Conservation (phyloP, 768 basidiomycete genomes). For the Fomitopsis pulvina region DNA sequence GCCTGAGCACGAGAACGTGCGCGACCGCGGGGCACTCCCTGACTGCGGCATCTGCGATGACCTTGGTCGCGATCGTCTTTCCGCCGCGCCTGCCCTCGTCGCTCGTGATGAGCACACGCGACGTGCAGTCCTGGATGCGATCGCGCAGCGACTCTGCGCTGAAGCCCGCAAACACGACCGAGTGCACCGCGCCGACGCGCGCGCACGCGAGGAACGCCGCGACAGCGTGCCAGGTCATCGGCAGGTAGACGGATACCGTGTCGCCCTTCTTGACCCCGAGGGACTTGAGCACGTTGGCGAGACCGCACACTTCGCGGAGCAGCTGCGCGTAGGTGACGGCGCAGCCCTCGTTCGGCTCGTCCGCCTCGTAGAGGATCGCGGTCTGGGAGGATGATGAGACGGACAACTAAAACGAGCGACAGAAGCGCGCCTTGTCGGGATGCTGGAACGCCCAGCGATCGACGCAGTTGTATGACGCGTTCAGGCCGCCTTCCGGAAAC, state of each 20-base stretch:
- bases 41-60: slow-evolving; percentile 88
- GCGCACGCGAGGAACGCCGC: slow-evolving; percentile 98
- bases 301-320: slow-evolving; percentile 77
- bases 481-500: slow-evolving; percentile 94
- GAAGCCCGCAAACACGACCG: slow-evolving; percentile 97
- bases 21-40: slow-evolving; percentile 80
- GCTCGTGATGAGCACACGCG: slow-evolving; percentile 87
- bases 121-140: slow-evolving; percentile 83
- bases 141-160: slow-evolving; percentile 92
- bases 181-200: slow-evolving; percentile 93
- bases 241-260: slow-evolving; percentile 87
- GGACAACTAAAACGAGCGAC: neutral
- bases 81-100: slow-evolving; percentile 95
- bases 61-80: slow-evolving; percentile 91
- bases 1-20: slow-evolving; percentile 82
- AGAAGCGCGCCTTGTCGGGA: slow-evolving; percentile 58
- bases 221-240: slow-evolving; percentile 93
- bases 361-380: slow-evolving; percentile 98
- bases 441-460: slow-evolving; percentile 92
- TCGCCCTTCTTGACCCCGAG: slow-evolving; percentile 95
- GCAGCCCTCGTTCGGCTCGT: slow-evolving; percentile 79
- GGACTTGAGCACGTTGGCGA: slow-evolving; percentile 88
- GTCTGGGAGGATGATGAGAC: slow-evolving; percentile 37
- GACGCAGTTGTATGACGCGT: slow-evolving; percentile 95
- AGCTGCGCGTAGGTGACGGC: slow-evolving; percentile 80